These are phyloP conservation scores for Erodium moschatum DNA, from an alignment of 441 rosid genomes.

Conservation along the genomic window DNA sequence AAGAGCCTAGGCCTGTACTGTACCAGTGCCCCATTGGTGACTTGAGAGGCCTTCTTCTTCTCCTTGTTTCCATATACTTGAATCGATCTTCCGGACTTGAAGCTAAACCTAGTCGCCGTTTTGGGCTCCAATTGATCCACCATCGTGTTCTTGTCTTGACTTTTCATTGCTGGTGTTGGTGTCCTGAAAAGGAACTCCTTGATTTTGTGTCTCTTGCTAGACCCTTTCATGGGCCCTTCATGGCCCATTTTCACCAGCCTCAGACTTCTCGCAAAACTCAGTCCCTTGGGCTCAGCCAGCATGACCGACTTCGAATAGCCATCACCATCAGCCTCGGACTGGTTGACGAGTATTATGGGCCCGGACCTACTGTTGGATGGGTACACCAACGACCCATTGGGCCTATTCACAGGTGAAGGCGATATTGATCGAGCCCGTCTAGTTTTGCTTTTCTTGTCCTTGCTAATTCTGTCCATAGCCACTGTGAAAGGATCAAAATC, in stretches of 20 bases:
- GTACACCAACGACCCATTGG: too few species aligned
- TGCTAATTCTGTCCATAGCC: not conserved
- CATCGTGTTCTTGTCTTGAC: too few species aligned
- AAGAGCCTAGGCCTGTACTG: conserved; percentile 32
- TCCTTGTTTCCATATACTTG: too few species aligned
- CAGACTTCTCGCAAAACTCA: conserved; percentile 15
- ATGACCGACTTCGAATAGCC: not conserved
- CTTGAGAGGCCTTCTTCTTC: too few species aligned
- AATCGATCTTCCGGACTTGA: too few species aligned
- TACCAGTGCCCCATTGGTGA: conserved; percentile 1
- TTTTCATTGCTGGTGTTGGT: conserved; percentile 1
- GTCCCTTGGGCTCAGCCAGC: not conserved
- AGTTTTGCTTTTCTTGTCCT: not conserved
- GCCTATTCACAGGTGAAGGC: too few species aligned
- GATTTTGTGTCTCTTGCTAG: conserved; percentile 23
- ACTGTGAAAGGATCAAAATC: not conserved
- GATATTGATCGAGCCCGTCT: too few species aligned
- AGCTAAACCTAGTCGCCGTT: too few species aligned
- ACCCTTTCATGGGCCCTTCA: not conserved
- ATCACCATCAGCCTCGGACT: too few species aligned
- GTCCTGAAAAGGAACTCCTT: conserved; percentile 22
- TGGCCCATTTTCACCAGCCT: conserved; percentile 27
- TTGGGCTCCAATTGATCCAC: too few species aligned
- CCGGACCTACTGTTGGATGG: not conserved
- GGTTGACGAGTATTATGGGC: not conserved